Evolutionary conservation across 768 basidiomycete genomes (phyloP).

Genomic region (Phlegmacium glaucopus): DNA sequence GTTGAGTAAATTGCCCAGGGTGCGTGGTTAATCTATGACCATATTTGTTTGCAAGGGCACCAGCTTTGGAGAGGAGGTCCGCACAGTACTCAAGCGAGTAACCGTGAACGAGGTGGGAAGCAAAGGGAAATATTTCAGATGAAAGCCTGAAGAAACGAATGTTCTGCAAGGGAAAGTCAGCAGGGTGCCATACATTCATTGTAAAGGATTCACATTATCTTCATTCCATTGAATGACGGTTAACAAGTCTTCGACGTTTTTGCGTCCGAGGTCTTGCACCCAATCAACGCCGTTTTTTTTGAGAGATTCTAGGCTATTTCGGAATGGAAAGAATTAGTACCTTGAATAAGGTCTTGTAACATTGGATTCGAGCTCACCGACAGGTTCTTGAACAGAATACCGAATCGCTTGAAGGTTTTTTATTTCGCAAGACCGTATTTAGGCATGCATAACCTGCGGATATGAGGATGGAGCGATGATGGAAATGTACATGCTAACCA

Average conservation of each 20-base stretch:
- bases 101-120: slow-evolving; percentile 75
- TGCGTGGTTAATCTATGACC: slow-evolving; percentile 83
- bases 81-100: slow-evolving; percentile 80
- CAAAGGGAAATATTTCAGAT: slow-evolving; percentile 92
- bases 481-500: slow-evolving; percentile 33
- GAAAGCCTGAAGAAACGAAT: slow-evolving; percentile 89
- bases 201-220: slow-evolving; percentile 49
- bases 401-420: slow-evolving; percentile 58
- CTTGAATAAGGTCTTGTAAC: background rate
- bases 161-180: slow-evolving; percentile 29
- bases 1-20: slow-evolving; percentile 82
- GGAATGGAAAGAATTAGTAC: slow-evolving; percentile 1
- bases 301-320: slow-evolving; percentile 66
- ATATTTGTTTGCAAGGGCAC: slow-evolving; percentile 62
- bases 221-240: slow-evolving; percentile 91
- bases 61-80: slow-evolving; percentile 49
- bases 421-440: slow-evolving; percentile 75
- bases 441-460: slow-evolving; percentile 73
- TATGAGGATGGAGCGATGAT: background rate
- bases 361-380: slow-evolving; percentile 32
- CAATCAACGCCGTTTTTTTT: slow-evolving; percentile 78
- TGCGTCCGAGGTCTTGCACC: slow-evolving; percentile 76
- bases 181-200: background rate
- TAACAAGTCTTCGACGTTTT: slow-evolving; percentile 70
- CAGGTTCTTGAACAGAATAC: slow-evolving; percentile 78